Base-by-base conservation (phyloP, 441 rosid species). In the Biscutella auriculata region DNA sequence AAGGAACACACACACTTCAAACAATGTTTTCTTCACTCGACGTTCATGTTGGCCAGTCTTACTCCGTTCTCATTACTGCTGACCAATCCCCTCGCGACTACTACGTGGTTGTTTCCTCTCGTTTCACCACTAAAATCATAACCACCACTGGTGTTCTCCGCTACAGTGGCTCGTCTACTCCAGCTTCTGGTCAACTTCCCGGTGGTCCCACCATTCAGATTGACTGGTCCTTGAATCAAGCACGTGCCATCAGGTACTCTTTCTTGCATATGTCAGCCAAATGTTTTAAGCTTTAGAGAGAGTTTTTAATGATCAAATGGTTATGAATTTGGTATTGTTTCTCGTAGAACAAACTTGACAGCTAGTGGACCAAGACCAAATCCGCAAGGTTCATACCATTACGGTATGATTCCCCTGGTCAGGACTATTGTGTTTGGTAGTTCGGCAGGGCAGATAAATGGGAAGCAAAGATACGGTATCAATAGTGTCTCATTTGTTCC, bases 351-450 rank as follows among this genome's bases (percentile, higher is more conserved):
- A 51, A 88, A 92, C 65, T 89, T 92, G 30, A 84, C 96, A 3
- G 98, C 98, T 13, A 92, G 98, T 73, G 98, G 97, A 59, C 97
- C 98, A 30, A 79, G 98, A 66, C 98, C 98, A 26, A 92, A 88
- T 69, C 98, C 98, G 1, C 98, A 92, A 63, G 97, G 98, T 1
- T 86, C 98, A 29, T 92, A 92, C 82, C 98, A 92, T 68, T 92
- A 92, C 41, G 98, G 98, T 12, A 73, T 86, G 65, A 81, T 92
- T 53, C 88, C 86, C 70, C 80, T 84, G 9, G 77, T 78, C 19
- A 80, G 76, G 74, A 92, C 97, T 19, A 76, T 92, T 72, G 72
- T 70, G 33, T 65, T 92, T 23, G 76, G 75, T 29, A 84, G 72
- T 58, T 84, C 88, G 44, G 96, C 91, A 0, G 95, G 93, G 5